Base-by-base conservation (phyloP, 805 yeast genomes). In the Monosporozyma aerobia region DNA sequence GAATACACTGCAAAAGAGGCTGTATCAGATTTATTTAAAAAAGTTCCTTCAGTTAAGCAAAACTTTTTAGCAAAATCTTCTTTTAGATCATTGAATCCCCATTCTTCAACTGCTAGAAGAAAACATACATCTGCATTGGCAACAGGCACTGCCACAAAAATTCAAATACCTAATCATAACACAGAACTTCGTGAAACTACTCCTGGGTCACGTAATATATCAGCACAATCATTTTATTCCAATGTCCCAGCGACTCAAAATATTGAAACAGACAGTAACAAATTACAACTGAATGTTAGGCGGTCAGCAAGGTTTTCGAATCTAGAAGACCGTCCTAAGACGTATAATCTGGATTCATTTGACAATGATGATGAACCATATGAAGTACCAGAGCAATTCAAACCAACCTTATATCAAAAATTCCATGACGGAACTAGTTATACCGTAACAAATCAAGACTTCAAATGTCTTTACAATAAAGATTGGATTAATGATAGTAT, bases 401-500 rank as follows among this genome's bases (percentile, higher is more conserved):
- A 67, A 30, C 82, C 82, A 33, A 61, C 69, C 5, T 65, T 86
- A 49, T 73, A 71, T 33, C 75, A 78, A 57, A 69, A 69, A 16
- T 82, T 89, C 59, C 64, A 69, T 27, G 84, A 82, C 58, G 77
- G 77, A 5, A 75, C 79, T 43, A 66, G 70, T 1, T 77, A 86
- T 57, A 76, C 77, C 4, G 77, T 92, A 8, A 75, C 82, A 0
- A 77, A 80, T 54, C 75, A 79, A 40, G 99, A 94, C 63, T 88
- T 86, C 65, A 80, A 79, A 56, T 85, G 97, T 46, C 74, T 92
- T 9, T 82, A 83, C 62, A 83, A 85, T 53, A 82, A 83, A 47
- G 87, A 86, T 56, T 92, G 96, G 90, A 79, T 94, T 48, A 92
- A 94, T 69, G 99, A 94, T 63, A 79, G 85, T 0, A 73, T 94